Evolutionary conservation across 108 stramenopile species (phyloP).

Genomic region (Cyclostephanos tholiformis): DNA sequence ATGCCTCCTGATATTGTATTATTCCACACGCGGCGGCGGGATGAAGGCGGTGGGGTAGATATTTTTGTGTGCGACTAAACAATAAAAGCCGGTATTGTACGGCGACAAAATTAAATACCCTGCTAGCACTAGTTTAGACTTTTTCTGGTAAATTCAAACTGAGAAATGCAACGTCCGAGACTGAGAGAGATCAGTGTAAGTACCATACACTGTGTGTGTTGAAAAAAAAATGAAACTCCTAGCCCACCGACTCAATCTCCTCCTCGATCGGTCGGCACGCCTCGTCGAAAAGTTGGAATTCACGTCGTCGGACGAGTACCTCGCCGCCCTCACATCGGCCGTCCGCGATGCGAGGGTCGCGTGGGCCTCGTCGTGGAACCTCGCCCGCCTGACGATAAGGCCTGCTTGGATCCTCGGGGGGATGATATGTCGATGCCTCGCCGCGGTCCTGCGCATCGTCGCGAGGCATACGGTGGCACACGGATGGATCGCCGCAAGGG

Average conservation of each 20-base stretch:
- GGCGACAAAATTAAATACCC: too few relatives aligned
- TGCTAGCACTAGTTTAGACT: too few relatives aligned
- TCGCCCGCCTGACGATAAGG: conserved; percentile 55
- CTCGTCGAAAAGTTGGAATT: conserved; percentile 49
- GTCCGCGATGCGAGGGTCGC: conserved; percentile 48
- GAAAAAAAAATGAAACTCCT: conserved; percentile 3
- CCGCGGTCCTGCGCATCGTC: conserved; percentile 38
- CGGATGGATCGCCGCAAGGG: conserved; percentile 49
- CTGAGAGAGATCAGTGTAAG: too few relatives aligned
- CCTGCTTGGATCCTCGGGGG: conserved; percentile 54
- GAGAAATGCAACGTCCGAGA: too few relatives aligned
- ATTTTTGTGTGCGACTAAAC: too few relatives aligned
- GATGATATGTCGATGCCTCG: conserved; percentile 45
- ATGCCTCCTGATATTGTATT: too few relatives aligned
- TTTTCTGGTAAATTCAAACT: too few relatives aligned
- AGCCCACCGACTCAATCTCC: conserved; percentile 12
- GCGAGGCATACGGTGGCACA: conserved; percentile 50
- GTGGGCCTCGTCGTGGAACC: conserved; percentile 37
- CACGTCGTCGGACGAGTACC: conserved; percentile 55
- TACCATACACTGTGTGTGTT: too few relatives aligned
- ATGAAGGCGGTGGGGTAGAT: too few relatives aligned
- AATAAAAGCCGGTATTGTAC: too few relatives aligned
- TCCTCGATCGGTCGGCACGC: not conserved
- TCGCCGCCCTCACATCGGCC: conserved; percentile 30
- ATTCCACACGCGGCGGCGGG: too few relatives aligned